phyloP scores from a whole-genome alignment of 2,329 filamentous ascomycete species.

The Trichoderma atroviride region DNA sequence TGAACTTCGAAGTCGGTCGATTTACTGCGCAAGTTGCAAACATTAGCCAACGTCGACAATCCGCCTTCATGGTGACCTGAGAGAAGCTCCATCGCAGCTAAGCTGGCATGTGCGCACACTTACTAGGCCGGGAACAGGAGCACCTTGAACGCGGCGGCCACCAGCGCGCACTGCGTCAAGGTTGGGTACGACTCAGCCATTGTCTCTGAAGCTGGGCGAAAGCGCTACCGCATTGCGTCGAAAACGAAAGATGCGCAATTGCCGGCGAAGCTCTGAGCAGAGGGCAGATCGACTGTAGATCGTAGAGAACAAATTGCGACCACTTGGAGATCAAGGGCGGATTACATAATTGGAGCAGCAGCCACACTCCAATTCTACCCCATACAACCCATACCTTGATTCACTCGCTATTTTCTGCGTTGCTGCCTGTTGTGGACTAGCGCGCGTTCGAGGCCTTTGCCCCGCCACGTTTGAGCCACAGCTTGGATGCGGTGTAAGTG shows the following conservation, averaged over 20 bases:
- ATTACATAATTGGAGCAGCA: background rate
- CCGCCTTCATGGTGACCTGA: background rate
- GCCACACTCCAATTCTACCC: constrained; percentile 3
- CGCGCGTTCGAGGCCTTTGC: background rate
- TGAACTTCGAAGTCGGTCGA: constrained; percentile 99
- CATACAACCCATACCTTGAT: constrained; percentile 1
- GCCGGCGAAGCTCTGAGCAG: background rate
- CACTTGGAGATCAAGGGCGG: background rate
- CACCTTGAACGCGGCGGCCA: constrained; percentile 86
- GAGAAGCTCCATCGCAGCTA: background rate
- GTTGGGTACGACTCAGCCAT: constrained; percentile 87
- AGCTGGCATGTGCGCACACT: constrained; percentile 43
- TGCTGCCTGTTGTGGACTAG: constrained; percentile 5
- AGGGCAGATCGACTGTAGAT: background rate
- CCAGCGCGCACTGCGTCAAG: constrained; percentile 83
- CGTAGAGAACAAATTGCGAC: constrained; percentile 12
- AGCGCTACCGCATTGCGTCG: constrained; percentile 21
- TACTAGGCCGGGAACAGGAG: constrained; percentile 94
- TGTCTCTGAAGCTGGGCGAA: constrained; percentile 31
- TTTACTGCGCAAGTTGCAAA: constrained; percentile 65
- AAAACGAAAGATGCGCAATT: background rate
- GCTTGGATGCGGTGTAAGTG: constrained; percentile 19
- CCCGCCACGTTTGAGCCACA: constrained; percentile 26
- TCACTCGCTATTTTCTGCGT: background rate
- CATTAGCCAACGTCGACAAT: background rate